Evolutionary conservation across 371 early-diverging fungal species (phyloP), one percentile per base, ranked within the genome.

Genomic region (Mortierella sp.): DNA sequence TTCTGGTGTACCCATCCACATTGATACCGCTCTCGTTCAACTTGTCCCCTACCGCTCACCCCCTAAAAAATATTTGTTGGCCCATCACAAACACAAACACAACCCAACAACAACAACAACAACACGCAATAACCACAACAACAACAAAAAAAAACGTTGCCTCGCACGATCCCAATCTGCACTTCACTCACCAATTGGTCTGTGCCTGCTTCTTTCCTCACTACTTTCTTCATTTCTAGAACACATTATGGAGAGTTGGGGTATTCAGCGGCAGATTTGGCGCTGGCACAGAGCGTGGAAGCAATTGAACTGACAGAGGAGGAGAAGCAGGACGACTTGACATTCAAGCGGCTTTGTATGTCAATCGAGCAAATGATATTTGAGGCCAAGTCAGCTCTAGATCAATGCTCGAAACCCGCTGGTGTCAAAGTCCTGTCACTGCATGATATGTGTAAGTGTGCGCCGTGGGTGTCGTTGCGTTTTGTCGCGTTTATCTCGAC

Each of bases 371-470:
- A 79, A 7, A 78, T 85, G 86, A 58, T 85, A 11, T 65, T 63
- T 65, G 86, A 85, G n/a, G 86, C 82, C 27, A 81, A 79, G 49
- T 75, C 75, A 0, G 82, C 86, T 4, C 35, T 85, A n/a, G 82
- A 85, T 54, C 84, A 84, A 46, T 71, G 82, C 6, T 75, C 74
- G 16, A 85, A 81, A 27, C 75, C 78, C 5, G 44, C 86, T 14
- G 86, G 86, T n/a, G 79, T 85, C 68, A 81, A 78, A 48, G 86
- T 85, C n/a, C 74, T 85, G 24, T 71, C 86, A 7, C 82, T 79
- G 7, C 79, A 79, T 60, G 86, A 85, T 16, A 76, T 85, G 82
- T 79, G 86, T 85, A 82, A 77, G 86, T 77, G 35, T 63, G 16
- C 7, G 18, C 63, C 5, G 35, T 3, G n/a, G 32, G 16, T 16